Base-by-base conservation (phyloP, 2,329 filamentous ascomycete genomes). In the Chaetomium globosum region DNA sequence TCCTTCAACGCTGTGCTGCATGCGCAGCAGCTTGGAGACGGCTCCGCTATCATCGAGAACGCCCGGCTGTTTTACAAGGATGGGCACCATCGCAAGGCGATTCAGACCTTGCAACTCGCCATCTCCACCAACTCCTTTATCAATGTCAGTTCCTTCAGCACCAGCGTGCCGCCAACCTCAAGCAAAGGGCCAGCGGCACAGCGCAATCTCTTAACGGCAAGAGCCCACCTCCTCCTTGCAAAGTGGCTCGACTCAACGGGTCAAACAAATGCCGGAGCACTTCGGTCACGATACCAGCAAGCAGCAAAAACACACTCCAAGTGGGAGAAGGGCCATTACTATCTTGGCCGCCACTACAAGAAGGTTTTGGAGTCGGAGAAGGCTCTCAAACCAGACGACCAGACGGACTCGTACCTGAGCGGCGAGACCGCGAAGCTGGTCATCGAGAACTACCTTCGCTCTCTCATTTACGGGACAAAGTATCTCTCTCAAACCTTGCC, bases 301-400 rank as follows among this genome's bases (percentile, higher is more conserved):
- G 93, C 93, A 1, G 86, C 90, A n/a, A 88, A 85, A 74, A 87
- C 86, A 1, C 81, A 82, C 71, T 79, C 82, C 5, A 87, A 87
- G 59, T 99, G 94, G 93, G 95, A 99, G 75, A 98, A 97, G 77
- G 93, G 92, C 0, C 94, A 98, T 75, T 99, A 98, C 76, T 97
- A 97, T 75, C 85, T 99, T 10, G 95, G 95, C 5, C 92, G 94
- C 55, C 93, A 98, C 77, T 99, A 99, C 83, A 96, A 97, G 76
- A 99, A 97, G 77, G 85, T 98, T 4, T 81, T 97, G 3, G 94
- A 98, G 72, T 91, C 92, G 0, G 93, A 98, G 75, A 93, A 92
- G 76, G 81, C 85, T 1, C 85, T 96, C 60, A 88, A 89, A 46
- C 81, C 86, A 21, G 86, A 89, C 31, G 93, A 93, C 68, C 93